Conservation (phyloP, 495 filamentous ascomycete genomes). For the Cercophora sp. region DNA sequence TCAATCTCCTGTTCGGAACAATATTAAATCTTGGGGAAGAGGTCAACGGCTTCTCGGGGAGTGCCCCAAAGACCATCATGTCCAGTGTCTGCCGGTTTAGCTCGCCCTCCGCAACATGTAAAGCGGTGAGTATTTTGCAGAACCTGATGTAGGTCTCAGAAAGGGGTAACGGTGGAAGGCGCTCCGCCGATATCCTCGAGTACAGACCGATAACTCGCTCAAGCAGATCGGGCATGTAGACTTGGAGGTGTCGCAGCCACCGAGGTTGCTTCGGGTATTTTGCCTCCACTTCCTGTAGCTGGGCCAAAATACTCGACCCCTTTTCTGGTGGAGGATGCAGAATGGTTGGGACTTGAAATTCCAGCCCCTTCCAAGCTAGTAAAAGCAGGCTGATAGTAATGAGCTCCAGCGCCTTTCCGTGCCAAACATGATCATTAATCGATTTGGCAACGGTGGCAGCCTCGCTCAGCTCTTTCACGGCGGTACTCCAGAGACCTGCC, state of each 20-base stretch:
- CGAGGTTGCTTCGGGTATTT: conserved; percentile 38
- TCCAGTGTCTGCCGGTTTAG: conserved; percentile 64
- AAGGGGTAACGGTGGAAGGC: conserved; percentile 72
- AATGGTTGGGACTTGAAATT: conserved; percentile 71
- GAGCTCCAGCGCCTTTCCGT: conserved; percentile 89
- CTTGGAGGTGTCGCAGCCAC: conserved; percentile 40
- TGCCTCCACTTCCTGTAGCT: conserved; percentile 44
- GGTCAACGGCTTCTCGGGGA: conserved; percentile 31
- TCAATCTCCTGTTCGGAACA: conserved; percentile 57
- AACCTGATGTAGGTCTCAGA: conserved; percentile 81
- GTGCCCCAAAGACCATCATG: conserved; percentile 53
- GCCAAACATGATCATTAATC: conserved; percentile 89
- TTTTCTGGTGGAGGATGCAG: conserved; percentile 48
- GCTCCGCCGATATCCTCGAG: conserved; percentile 73
- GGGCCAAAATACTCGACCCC: conserved; percentile 36
- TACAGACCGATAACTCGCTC: conserved; percentile 84
- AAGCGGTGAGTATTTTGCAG: conserved; percentile 64
- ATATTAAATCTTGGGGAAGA: conserved; percentile 46
- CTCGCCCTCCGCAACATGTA: conserved; percentile 64
- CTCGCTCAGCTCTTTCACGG: conserved; percentile 79
- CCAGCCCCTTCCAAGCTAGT: conserved; percentile 77
- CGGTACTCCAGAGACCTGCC: conserved; percentile 85
- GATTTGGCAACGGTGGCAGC: conserved; percentile 71
- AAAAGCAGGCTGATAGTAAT: conserved; percentile 78
- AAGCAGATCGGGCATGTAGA: conserved; percentile 52